Base-by-base conservation (phyloP, 306 rosid genomes). In the Benincasa hispida region DNA sequence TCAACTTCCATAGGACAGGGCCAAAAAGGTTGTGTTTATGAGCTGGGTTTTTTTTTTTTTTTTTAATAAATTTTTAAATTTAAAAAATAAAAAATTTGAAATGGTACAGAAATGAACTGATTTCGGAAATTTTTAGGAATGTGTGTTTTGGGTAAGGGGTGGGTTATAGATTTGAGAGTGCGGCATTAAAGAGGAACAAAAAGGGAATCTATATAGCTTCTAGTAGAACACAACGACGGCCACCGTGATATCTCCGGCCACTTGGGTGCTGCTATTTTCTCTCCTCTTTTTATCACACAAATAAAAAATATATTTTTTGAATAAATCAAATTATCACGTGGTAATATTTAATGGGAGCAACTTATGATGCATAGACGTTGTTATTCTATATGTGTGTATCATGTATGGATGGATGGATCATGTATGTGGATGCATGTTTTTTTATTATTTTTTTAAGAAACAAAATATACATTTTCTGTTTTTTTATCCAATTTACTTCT, bases 1-100 rank as follows among this genome's bases (percentile, higher is more conserved):
- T 70, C 75, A 70, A 70, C 35, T 47, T 70, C 75, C 57, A 70
- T 25, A 70, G 57, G 57, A 70, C 75, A 70, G 24, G 37, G 75
- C 75, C 57, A 70, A 70, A 42, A 70, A 70, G 39, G 39, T 47
- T 35, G 13, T 65, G 25, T 35, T 65, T 70, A 24, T 70, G 58
- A 45, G 57, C 57, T 70, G 75, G 75, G 54, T 67, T 69, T 24
- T 41, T 68, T 10, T 10, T 11, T 10, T 37, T 8, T 15, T 21
- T n/a, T 5, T 4, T 17, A 15, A 5, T 1, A 17, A 50, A 4
- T 15, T n/a, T n/a, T n/a, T n/a, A 1, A 6, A 18, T 5, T 5
- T 4, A 53, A 6, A 18, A 53, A 53, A 53, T 19, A 8, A 18
- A 53, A n/a, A 54, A 18, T 7, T 47, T 3, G 6, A 41, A 50